These are phyloP conservation scores for Neopestalotiopsis sp. DNA, from an alignment of 2,329 filamentous ascomycete species.

Conservation along the genomic window DNA sequence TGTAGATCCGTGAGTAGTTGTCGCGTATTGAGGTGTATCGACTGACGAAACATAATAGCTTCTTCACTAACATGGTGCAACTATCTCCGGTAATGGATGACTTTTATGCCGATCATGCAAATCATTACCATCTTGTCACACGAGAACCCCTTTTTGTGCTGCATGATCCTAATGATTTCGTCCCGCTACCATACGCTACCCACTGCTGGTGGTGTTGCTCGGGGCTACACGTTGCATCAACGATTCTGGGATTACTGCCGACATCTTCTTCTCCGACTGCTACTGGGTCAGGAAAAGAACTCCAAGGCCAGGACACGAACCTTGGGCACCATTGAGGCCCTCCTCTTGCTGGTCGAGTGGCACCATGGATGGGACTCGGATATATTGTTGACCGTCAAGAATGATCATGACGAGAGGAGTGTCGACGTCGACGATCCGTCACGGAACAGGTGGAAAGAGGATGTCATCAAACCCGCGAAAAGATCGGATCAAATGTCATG, in stretches of 20 bases:
- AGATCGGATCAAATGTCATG: slow-evolving; percentile 64
- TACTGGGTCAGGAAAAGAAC: slow-evolving; percentile 58
- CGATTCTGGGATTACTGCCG: not conserved
- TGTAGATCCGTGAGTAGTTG: not conserved
- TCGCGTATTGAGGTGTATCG: not conserved
- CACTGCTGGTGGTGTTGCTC: not conserved
- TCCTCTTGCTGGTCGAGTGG: slow-evolving; percentile 62
- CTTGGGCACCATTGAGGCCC: slow-evolving; percentile 57
- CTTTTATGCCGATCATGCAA: not conserved
- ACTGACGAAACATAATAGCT: not conserved
- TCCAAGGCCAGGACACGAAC: slow-evolving; percentile 54
- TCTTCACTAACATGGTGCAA: not conserved
- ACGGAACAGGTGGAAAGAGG: slow-evolving; percentile 48
- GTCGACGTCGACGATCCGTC: slow-evolving; percentile 11
- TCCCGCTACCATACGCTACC: not conserved
- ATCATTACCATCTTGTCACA: not conserved
- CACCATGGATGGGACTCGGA: slow-evolving; percentile 64
- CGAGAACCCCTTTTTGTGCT: not conserved
- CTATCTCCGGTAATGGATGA: not conserved
- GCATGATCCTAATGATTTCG: not conserved
- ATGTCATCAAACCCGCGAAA: slow-evolving; percentile 59
- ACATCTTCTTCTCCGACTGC: slow-evolving; percentile 40
- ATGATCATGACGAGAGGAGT: slow-evolving; percentile 33
- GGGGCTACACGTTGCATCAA: not conserved
- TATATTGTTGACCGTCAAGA: slow-evolving; percentile 47